Percentiles rank a stretch among this genome's conserved stretches.
Evolutionary conservation across 2,329 filamentous ascomycete genomes (phyloP).

Genomic region (Penicillium decumbens): DNA sequence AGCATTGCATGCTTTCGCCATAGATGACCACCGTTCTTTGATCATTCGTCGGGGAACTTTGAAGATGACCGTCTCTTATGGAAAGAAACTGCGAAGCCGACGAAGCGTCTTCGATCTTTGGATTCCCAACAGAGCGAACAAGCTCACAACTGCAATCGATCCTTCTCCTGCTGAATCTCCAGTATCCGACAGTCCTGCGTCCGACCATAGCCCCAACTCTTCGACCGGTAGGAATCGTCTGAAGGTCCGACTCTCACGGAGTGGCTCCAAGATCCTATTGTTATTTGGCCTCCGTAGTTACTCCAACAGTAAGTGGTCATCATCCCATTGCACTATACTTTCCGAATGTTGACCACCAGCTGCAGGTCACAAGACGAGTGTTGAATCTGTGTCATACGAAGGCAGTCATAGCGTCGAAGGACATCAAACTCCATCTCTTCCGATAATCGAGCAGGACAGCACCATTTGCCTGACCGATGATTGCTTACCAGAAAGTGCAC

Average conservation of each 20-base stretch:
- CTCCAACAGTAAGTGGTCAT: constrained; percentile 22
- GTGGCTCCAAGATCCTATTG: constrained; percentile 36
- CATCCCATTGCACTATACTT: not conserved
- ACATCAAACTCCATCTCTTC: not conserved
- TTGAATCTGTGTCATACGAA: constrained; percentile 11
- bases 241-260: constrained; percentile 30
- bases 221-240: constrained; percentile 24
- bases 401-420: constrained; percentile 1
- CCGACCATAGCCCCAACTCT: constrained; percentile 16
- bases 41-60: not conserved
- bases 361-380: constrained; percentile 17
- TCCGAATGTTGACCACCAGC: not conserved
- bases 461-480: not conserved
- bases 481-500: constrained; percentile 7
- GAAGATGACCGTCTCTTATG: constrained; percentile 21
- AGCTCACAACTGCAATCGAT: constrained; percentile 15
- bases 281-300: constrained; percentile 32
- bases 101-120: constrained; percentile 25
- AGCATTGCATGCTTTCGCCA: not conserved
- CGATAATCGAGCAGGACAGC: not conserved
- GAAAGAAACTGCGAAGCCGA: constrained; percentile 19
- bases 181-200: constrained; percentile 26
- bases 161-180: constrained; percentile 18
- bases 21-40: constrained; percentile 3
- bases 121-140: constrained; percentile 21